A percentile compares a stretch with the other conserved stretches of the same genome.
These are phyloP conservation scores for Hypomyces rosellus DNA, from an alignment of 2,329 filamentous ascomycete species.

Conservation along the genomic window DNA sequence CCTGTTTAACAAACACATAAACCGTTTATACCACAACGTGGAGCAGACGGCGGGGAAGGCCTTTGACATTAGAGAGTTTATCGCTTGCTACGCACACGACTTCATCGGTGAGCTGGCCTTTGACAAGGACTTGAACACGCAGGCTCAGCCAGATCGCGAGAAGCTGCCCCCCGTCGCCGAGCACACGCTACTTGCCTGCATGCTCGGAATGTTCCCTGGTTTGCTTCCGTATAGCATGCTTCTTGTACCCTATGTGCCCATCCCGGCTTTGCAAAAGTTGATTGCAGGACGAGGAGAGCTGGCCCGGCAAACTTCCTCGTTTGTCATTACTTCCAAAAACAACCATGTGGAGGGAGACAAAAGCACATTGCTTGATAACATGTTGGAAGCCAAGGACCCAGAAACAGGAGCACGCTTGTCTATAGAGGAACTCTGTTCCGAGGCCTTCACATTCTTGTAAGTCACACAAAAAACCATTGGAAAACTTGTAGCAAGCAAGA, in stretches of 20 bases:
- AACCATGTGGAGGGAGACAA: background rate
- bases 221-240: background rate
- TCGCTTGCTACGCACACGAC: background rate
- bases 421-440: background rate
- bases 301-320: no score
- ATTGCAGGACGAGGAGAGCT: no score
- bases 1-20: background rate
- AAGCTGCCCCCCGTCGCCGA: background rate
- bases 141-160: background rate
- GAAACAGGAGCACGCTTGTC: background rate
- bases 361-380: background rate
- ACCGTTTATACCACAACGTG: background rate
- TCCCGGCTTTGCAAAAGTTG: no score
- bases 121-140: background rate
- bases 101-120: background rate
- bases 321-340: no score
- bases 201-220: background rate
- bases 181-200: background rate
- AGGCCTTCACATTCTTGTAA: constrained; percentile 1
- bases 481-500: no score
- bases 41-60: background rate
- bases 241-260: background rate
- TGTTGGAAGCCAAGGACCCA: background rate
- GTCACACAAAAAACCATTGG: no score
- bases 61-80: background rate